These are phyloP conservation scores for Phytophthora syringae DNA, from an alignment of 352 stramenopile genomes.

Conservation along the genomic window DNA sequence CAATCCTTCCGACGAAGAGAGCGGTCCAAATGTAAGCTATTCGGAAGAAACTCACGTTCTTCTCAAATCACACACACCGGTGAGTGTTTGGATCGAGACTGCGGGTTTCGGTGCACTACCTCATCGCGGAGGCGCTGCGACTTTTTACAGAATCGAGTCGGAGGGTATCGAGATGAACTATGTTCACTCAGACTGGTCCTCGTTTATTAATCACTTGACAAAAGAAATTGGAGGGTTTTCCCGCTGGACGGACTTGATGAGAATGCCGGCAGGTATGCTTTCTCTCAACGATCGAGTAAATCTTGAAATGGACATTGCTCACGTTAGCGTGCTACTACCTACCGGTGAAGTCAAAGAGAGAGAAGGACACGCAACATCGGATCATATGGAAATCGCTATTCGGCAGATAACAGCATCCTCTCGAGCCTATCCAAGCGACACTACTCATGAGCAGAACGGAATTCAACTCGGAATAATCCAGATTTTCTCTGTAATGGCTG, in stretches of 20 bases:
- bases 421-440: slow-evolving; percentile 45
- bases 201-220: slow-evolving; percentile 57
- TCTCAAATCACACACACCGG: slow-evolving; percentile 31
- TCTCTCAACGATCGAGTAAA: slow-evolving; percentile 57
- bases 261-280: slow-evolving; percentile 40
- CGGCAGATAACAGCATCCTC: slow-evolving; percentile 51
- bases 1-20: slow-evolving; percentile 1
- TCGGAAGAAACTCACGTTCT: slow-evolving; percentile 56
- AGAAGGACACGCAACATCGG: slow-evolving; percentile 47
- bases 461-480: slow-evolving; percentile 48
- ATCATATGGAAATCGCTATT: slow-evolving; percentile 64
- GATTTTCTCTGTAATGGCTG: slow-evolving; percentile 46
- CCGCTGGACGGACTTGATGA: slow-evolving; percentile 63
- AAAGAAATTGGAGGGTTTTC: slow-evolving; percentile 74
- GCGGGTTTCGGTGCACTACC: slow-evolving; percentile 49
- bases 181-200: slow-evolving; percentile 50
- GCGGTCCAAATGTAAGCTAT: background rate
- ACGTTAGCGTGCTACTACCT: slow-evolving; percentile 53
- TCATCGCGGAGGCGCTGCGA: slow-evolving; percentile 50
- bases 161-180: slow-evolving; percentile 67
- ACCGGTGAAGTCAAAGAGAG: slow-evolving; percentile 47
- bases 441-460: slow-evolving; percentile 54
- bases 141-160: slow-evolving; percentile 51
- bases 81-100: slow-evolving; percentile 53
- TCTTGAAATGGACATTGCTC: slow-evolving; percentile 48